Base-by-base conservation (phyloP, 1,284 basidiomycete species). In the Psilocybe mexicana region DNA sequence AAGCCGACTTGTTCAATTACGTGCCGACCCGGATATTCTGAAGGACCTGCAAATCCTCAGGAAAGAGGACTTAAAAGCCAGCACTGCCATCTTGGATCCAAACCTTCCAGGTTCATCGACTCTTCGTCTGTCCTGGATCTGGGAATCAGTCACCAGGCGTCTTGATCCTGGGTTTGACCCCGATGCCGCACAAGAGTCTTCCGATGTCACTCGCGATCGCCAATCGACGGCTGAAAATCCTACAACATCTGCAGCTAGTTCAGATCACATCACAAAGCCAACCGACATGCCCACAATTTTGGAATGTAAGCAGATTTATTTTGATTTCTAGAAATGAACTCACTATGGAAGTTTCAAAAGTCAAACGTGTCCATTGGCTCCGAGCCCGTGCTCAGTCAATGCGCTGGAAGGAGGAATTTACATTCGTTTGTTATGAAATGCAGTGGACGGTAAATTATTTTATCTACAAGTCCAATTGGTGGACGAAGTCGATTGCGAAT, bases 401-500 rank as follows among this genome's bases (percentile, higher is more conserved):
- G 1, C 23, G 63, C 2, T 62, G 61, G 63, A 25, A 3, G 0
- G 63, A 64, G 43, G 61, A 64, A 48, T 18, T 3, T 0, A 30
- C 23, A 3, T 11, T 64, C 1, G 1, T 61, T 0, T 25, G 23
- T 24, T 55, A 60, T 33, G 61, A 64, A 44, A 64, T 64, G 63
- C 33, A 55, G 18, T 64, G 61, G 63, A 64, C 61, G 1, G 54
- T 59, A 1, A 23, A 44, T 2, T 61, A 47, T 33, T 64, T 63
- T 24, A 0, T 55, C 23, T 6, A 51, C 12, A 44, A 51, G 26
- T 25, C 35, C 0, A 1, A 26, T 10, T n/a, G 7, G 1, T 61
- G 59, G 60, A 3, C 3, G 23, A 6, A 44, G 4, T 18, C 4
- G 0, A 2, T 23, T 2, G 36, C n/a, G 36, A n/a, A 36, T 8